A percentile compares a stretch with the other conserved stretches of the same genome.
phyloP scores from a whole-genome alignment of 2,329 filamentous ascomycete species.

The Fusarium irregulare region DNA sequence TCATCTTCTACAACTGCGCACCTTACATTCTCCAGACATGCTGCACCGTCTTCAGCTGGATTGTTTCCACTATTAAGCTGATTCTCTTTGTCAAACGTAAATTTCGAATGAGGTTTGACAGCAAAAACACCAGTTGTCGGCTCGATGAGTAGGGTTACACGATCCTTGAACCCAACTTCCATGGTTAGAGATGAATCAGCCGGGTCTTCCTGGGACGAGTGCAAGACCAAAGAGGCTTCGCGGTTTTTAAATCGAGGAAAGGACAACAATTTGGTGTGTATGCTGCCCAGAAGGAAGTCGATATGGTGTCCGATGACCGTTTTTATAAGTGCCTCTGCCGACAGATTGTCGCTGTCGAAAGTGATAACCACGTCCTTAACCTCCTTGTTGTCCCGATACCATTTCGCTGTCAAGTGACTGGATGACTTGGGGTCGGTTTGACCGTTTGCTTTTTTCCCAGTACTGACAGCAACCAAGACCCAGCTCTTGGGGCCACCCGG shows the following conservation, averaged over 20 bases:
- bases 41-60: slow-evolving; percentile 67
- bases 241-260: slow-evolving; percentile 71
- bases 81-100: slow-evolving; percentile 68
- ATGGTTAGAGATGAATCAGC: slow-evolving; percentile 75
- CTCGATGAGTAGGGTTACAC: slow-evolving; percentile 75
- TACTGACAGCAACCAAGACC: slow-evolving; percentile 87
- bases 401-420: slow-evolving; percentile 73
- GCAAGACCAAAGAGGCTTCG: slow-evolving; percentile 68
- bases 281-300: slow-evolving; percentile 74
- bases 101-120: slow-evolving; percentile 72
- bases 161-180: slow-evolving; percentile 73
- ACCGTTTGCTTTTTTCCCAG: slow-evolving; percentile 63
- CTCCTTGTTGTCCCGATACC: slow-evolving; percentile 87
- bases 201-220: slow-evolving; percentile 70
- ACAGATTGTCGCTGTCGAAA: slow-evolving; percentile 75
- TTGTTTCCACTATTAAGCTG: slow-evolving; percentile 71
- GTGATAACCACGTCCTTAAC: slow-evolving; percentile 74
- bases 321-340: slow-evolving; percentile 78
- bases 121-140: slow-evolving; percentile 81
- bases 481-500: slow-evolving; percentile 79
- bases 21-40: slow-evolving; percentile 69
- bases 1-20: slow-evolving; percentile 71
- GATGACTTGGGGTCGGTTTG: slow-evolving; percentile 57
- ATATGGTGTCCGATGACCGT: slow-evolving; percentile 80
- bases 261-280: slow-evolving; percentile 69